These are phyloP conservation scores for Penicillium lagena DNA, from an alignment of 495 filamentous ascomycete species.

Conservation along the genomic window DNA sequence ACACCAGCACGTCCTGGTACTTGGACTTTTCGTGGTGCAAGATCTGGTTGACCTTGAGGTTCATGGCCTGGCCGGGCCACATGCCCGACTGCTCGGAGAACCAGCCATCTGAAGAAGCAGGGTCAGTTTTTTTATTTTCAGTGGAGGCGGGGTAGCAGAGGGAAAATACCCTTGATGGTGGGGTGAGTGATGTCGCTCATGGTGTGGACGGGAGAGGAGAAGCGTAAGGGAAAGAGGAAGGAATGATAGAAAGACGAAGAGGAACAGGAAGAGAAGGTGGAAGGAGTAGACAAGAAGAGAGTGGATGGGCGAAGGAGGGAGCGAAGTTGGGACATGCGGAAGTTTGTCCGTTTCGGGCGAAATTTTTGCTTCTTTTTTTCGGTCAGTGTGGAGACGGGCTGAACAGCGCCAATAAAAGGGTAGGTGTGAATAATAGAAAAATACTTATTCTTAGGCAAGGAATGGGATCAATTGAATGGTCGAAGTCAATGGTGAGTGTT, in stretches of 20 bases:
- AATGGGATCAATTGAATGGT: too few relatives aligned
- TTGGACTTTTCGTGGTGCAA: slow-evolving; percentile 98
- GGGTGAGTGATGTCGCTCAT: slow-evolving; percentile 55
- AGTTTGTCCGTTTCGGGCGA: slow-evolving; percentile 23
- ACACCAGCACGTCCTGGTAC: slow-evolving; percentile 98
- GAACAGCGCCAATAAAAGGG: neutral
- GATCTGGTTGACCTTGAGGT: slow-evolving; percentile 93
- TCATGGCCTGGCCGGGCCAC: slow-evolving; percentile 99
- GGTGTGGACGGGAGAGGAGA: slow-evolving; percentile 13
- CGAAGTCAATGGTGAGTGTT: too few relatives aligned
- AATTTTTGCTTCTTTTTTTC: slow-evolving; percentile 10
- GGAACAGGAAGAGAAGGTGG: slow-evolving; percentile 8
- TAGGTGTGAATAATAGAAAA: too few relatives aligned
- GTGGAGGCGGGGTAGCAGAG: slow-evolving; percentile 21
- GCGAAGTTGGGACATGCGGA: slow-evolving; percentile 3
- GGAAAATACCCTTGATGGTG: slow-evolving; percentile 50
- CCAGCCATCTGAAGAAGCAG: slow-evolving; percentile 75
- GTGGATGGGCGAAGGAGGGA: neutral
- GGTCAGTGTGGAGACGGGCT: slow-evolving; percentile 12
- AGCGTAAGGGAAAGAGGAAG: slow-evolving; percentile 13
- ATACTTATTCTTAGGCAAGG: too few relatives aligned
- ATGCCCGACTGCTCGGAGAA: slow-evolving; percentile 96
- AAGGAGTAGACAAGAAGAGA: slow-evolving; percentile 20
- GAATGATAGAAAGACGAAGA: slow-evolving; percentile 5
- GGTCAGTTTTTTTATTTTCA: neutral